These are phyloP conservation scores for Coemansia erecta DNA, from an alignment of 192 early-diverging fungal genomes.

Conservation along the genomic window DNA sequence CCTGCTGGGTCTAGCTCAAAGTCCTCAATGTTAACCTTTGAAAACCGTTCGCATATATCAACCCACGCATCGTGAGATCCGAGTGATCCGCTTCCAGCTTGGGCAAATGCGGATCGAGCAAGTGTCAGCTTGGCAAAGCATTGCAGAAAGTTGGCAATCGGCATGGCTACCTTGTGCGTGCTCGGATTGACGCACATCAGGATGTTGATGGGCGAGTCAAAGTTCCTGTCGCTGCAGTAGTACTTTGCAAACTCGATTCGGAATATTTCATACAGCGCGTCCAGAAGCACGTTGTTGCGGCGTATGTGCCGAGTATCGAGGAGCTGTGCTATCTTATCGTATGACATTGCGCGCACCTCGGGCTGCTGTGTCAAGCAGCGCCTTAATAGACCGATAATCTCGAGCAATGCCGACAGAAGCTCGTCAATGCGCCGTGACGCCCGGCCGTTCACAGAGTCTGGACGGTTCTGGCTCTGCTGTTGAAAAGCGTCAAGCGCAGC, in stretches of 20 bases:
- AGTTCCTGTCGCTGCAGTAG: conserved; percentile 26
- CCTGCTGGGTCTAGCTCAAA: conserved; percentile 64
- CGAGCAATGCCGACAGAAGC: conserved; percentile 25
- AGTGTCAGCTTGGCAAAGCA: conserved; percentile 29
- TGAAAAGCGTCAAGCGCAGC: conserved; percentile 11
- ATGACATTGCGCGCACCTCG: conserved; percentile 58
- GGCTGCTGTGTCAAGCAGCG: conserved; percentile 69
- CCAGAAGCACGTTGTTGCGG: conserved; percentile 12
- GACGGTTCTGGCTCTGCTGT: conserved; percentile 9
- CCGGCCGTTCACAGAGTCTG: conserved; percentile 2
- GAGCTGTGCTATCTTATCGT: conserved; percentile 56
- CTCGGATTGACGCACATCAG: conserved; percentile 25
- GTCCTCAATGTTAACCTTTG: conserved; percentile 61
- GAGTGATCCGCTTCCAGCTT: background rate
- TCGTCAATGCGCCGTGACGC: conserved; percentile 9
- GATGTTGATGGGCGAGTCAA: conserved; percentile 22
- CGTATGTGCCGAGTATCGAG: conserved; percentile 30
- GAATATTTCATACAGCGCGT: conserved; percentile 25
- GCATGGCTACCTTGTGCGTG: conserved; percentile 28
- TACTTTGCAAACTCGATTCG: conserved; percentile 50
- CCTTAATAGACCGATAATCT: conserved; percentile 58
- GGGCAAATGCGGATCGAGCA: background rate
- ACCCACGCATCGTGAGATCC: conserved; percentile 6
- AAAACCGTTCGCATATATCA: conserved; percentile 46
- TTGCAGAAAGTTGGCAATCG: conserved; percentile 23